phyloP scores from a whole-genome alignment of 129 eudicot genomes.

The Escallonia herrerae region DNA sequence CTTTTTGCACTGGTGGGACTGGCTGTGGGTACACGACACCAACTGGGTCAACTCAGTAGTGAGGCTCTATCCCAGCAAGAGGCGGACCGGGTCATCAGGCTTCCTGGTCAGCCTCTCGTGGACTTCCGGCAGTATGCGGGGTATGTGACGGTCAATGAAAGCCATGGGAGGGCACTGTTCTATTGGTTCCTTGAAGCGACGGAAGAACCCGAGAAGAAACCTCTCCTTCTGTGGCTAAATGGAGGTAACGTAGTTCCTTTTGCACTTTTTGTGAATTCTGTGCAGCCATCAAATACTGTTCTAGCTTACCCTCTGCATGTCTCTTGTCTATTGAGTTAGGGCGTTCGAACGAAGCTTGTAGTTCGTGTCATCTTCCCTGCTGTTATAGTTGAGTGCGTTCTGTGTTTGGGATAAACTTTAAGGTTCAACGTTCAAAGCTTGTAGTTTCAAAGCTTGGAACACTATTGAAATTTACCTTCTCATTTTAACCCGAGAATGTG shows the following conservation, averaged over 20 bases:
- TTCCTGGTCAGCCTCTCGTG: conserved; percentile 79
- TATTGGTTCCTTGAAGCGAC: conserved; percentile 92
- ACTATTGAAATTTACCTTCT: too few species aligned
- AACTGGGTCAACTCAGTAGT: conserved; percentile 4
- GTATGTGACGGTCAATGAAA: conserved; percentile 75
- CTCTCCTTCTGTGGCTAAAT: conserved; percentile 82
- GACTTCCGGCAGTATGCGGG: conserved; percentile 78
- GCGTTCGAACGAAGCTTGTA: too few species aligned
- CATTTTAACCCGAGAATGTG: too few species aligned
- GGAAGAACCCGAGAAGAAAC: conserved; percentile 44
- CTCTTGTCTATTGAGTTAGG: too few species aligned
- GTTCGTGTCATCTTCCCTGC: too few species aligned
- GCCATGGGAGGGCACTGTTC: conserved; percentile 89
- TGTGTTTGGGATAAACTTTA: too few species aligned
- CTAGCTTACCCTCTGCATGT: too few species aligned
- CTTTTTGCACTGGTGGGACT: conserved; percentile 8
- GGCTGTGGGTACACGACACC: conserved; percentile 18
- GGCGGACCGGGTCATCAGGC: conserved; percentile 48
- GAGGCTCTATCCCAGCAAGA: conserved; percentile 24
- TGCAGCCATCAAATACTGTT: too few species aligned
- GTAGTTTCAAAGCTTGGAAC: too few species aligned
- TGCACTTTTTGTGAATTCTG: neutral
- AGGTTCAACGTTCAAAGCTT: too few species aligned
- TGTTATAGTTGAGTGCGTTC: too few species aligned
- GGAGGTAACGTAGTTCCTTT: conserved; percentile 51